Evolutionary conservation across 2,329 filamentous ascomycete genomes (phyloP), one percentile per base, ranked within the genome.

Genomic region (Ilyonectria mors-panacis): DNA sequence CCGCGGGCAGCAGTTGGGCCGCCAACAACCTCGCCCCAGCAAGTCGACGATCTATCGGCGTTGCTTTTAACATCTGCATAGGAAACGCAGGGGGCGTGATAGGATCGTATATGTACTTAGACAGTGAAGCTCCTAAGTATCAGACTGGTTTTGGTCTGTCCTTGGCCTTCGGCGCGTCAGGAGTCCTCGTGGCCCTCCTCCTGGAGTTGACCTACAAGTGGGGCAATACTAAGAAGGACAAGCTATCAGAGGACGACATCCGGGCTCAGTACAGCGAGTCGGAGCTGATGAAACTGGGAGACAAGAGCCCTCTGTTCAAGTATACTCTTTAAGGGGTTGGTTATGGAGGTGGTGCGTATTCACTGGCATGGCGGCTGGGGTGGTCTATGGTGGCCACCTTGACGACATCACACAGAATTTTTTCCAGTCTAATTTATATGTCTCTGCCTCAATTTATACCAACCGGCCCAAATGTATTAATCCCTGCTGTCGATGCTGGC

Each of bases 1-100:
- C 91, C 1, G 70, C 78, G 1, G 92, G 89, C 0, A 89, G 93
- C 39, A 42, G 35, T 26, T 58, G 55, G 55, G 26, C 35, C 12
- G 33, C 39, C 12, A 47, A 39, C 21, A 58, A 94, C 67, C 85
- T 89, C n/a, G 91, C 77, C 1, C 78, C 78, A 1, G 70, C 78
- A 2, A 75, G 74, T 8, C 77, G 81, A 51, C 71, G 81, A 10
- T 78, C 78, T 1, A 78, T 82, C 39, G 81, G 79, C 1, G 77
- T 83, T 23, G 81, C 79, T 0, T 75, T 81, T 50, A 79, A 44
- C 35, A 39, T 58, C 35, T 58, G 33, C 13, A 13, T 58, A 3
- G 55, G 55, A 9, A 83, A 82, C 48, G 74, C 76, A 1, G 81
- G 81, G 13, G 81, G 82, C 7, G 77, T 83, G 23, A 72, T 83